Base-by-base conservation (phyloP, 352 stramenopile species). In the Blastocystis sp. region DNA sequence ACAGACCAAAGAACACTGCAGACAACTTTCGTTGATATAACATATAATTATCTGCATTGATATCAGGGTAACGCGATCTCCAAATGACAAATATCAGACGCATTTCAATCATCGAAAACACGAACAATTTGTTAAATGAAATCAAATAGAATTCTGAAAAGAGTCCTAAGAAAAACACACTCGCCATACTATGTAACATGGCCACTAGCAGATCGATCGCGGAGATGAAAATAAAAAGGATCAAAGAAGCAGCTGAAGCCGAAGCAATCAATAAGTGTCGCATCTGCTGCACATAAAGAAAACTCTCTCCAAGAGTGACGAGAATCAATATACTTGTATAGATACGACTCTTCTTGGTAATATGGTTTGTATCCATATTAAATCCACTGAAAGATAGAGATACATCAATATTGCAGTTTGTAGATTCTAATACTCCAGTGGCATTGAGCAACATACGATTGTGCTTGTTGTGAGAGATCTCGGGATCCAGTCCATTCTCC, bases 381-480 rank as follows among this genome's bases (percentile, higher is more conserved):
- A 59, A 37, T 6, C 67, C 67, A 29, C 12, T 29, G 14, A 80
- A 43, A 16, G 57, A 12, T 3, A 80, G 3, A 14, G 21, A 19
- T 52, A 80, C 32, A 19, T 32, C 39, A 37, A 49, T 58, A 21
- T 21, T 29, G 67, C 67, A 80, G 43, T 80, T 80, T 7, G 14
- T 24, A 21, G 32, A 37, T 42, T 58, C 35, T 42, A 80, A 52
- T 19, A 32, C 16, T 27, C 67, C 67, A 27, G 67, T 80, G 4
- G 39, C 67, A 37, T 80, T 80, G 4, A 80, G 12, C 37, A 58
- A 32, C 43, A 61, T 1, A 27, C 46, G 67, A 42, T 42, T 58
- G 6, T 35, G 9, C 12, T 27, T 90, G 88, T 1, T 92, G 81
- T 1, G 43, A 71, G 42, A 74, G 0, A 86, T 69, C 6, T 69